A percentile compares a stretch with the other conserved stretches of the same genome.
phyloP scores from a whole-genome alignment of 306 rosid genomes.

The Fragaria nilgerrensis region DNA sequence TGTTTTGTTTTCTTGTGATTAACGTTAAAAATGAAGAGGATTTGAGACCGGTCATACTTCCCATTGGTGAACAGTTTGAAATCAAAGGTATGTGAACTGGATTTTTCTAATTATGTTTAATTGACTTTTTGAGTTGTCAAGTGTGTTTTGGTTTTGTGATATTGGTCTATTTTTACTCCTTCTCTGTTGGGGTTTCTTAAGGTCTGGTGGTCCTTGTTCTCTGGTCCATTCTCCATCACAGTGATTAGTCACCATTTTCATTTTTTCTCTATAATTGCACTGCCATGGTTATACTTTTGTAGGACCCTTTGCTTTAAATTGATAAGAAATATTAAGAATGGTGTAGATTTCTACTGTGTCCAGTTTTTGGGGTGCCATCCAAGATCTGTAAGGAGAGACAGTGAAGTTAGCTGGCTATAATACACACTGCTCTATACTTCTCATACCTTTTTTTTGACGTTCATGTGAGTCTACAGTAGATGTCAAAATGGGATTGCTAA shows the following conservation, averaged over 20 bases:
- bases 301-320: background rate
- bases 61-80: constrained; percentile 26
- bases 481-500: background rate
- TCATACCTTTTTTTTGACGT: background rate
- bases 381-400: constrained; percentile 9
- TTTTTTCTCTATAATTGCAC: background rate
- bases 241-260: background rate
- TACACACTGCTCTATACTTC: background rate
- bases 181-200: background rate
- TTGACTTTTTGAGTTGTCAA: background rate
- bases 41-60: constrained; percentile 19
- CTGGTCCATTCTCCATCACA: constrained; percentile 1
- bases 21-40: constrained; percentile 43
- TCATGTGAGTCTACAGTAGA: background rate
- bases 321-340: background rate
- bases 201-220: background rate
- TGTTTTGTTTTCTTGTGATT: constrained; percentile 46
- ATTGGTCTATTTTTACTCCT: background rate
- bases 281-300: background rate
- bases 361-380: constrained; percentile 9
- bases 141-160: background rate
- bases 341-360: constrained; percentile 5
- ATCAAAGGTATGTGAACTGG: constrained; percentile 30
- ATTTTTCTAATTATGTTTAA: background rate
- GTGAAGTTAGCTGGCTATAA: background rate